Base-by-base conservation (phyloP, 208 protist genomes). In the Leishmania tropica region DNA sequence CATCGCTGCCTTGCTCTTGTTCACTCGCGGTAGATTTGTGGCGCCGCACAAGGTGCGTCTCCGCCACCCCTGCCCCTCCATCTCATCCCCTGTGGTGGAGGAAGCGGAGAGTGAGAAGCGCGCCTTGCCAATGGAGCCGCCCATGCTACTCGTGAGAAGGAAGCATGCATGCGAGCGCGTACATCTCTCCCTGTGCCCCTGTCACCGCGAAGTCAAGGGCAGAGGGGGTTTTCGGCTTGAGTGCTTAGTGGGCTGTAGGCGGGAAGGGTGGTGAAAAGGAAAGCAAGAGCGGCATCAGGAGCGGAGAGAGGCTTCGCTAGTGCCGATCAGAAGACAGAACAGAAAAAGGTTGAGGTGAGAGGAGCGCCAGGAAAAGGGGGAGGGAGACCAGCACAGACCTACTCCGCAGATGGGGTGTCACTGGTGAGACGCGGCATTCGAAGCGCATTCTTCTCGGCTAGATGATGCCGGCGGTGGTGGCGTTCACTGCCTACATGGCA, bases 11-110 rank as follows among this genome's bases (percentile, higher is more conserved):
- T 84, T 84, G 67, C 81, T 84, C 75, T 77, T 80, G 58, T 77
- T 80, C 45, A 84, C 75, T 1, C 65, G 70, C 1, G 75, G 45
- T n/a, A 80, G 56, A 47, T 76, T 56, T 56, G 35, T 45, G 28
- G 45, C 42, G 75, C 54, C 81, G 58, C 53, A 80, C 71, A n/a
- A 84, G 75, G 21, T 84, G 75, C 75, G 80, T 70, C 75, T 76
- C 67, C 17, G 31, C 64, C 19, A 45, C 81, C 24, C 76, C 75
- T 81, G 70, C 15, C 60, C 81, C 15, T 71, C 77, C 48, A 21
- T 45, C 31, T 54, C 81, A 53, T 58, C 72, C 31, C 74, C 81
- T 76, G 71, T 81, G 81, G 62, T 35, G 31, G n/a, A n/a, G n/a
- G n/a, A 40, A 40, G 68, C 13, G 68, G 68, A 51, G 40, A 48